These are phyloP conservation scores for Gossypium davidsonii DNA, from an alignment of 441 rosid species.

Conservation along the genomic window DNA sequence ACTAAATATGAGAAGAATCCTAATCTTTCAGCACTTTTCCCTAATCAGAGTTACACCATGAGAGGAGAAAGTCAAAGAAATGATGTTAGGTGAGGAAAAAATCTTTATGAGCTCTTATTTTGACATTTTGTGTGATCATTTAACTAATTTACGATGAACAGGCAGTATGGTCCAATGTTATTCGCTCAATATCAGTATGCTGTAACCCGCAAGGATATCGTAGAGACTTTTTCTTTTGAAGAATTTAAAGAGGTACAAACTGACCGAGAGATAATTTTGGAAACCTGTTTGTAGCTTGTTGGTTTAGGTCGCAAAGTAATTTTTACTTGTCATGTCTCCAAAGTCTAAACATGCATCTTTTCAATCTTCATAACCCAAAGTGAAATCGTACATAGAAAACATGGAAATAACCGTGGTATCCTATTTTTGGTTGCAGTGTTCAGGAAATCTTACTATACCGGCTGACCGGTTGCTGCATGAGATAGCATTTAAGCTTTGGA, in stretches of 20 bases:
- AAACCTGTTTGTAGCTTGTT: not conserved
- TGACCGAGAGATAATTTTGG: not conserved
- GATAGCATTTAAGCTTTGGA: constrained; percentile 93
- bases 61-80: constrained; percentile 57
- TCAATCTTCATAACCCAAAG: not conserved
- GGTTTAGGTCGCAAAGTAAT: not conserved
- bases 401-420: not conserved
- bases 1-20: constrained; percentile 31
- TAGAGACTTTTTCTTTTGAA: constrained; percentile 52
- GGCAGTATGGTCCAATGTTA: constrained; percentile 78
- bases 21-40: constrained; percentile 37
- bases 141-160: constrained; percentile 30
- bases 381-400: not conserved
- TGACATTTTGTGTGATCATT: not conserved
- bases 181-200: constrained; percentile 83
- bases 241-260: constrained; percentile 60
- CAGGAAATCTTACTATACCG: constrained; percentile 74
- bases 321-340: not conserved
- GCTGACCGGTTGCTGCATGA: constrained; percentile 86
- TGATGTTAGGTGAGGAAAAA: constrained; percentile 53
- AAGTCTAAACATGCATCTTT: not conserved
- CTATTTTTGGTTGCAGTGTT: constrained; percentile 36
- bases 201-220: constrained; percentile 71
- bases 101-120: constrained; percentile 8
- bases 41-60: constrained; percentile 78